Conservation (phyloP, 2,329 filamentous ascomycete genomes). For the Cercospora sp. region DNA sequence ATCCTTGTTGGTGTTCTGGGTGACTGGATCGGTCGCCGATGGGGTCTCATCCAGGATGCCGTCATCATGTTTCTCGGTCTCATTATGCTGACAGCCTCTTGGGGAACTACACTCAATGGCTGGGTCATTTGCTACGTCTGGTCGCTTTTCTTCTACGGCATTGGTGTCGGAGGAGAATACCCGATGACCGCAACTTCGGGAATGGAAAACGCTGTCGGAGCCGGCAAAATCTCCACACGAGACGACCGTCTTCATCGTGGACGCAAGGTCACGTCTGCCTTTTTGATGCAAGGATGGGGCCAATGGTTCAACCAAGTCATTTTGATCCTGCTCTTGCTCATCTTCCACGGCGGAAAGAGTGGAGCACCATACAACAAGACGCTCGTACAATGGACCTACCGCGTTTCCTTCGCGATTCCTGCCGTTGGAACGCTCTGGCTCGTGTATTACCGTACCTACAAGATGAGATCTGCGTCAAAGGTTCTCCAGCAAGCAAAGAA, state of each 20-base stretch:
- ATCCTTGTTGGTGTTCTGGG: constrained; percentile 79
- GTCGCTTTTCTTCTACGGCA: constrained; percentile 88
- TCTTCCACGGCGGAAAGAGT: constrained; percentile 80
- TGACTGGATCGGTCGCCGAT: constrained; percentile 84
- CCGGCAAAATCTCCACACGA: constrained; percentile 82
- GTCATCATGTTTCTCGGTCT: constrained; percentile 91
- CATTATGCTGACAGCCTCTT: constrained; percentile 85
- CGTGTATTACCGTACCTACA: constrained; percentile 91
- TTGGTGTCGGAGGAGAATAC: constrained; percentile 79
- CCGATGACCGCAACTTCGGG: constrained; percentile 95
- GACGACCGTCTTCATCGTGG: constrained; percentile 94
- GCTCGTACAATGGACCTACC: constrained; percentile 87
- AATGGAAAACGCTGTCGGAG: constrained; percentile 74
- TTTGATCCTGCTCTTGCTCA: constrained; percentile 79
- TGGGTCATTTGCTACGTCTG: constrained; percentile 98
- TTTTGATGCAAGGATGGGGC: constrained; percentile 98
- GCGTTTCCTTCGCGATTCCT: constrained; percentile 86
- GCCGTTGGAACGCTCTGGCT: constrained; percentile 91
- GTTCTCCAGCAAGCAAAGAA: constrained; percentile 81
- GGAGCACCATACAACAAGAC: constrained; percentile 73
- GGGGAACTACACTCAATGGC: constrained; percentile 82
- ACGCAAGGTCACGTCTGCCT: constrained; percentile 91
- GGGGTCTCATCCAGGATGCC: constrained; percentile 94
- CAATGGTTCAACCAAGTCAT: constrained; percentile 92
- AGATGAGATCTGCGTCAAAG: constrained; percentile 86